Conservation (phyloP, 805 yeast genomes). For the Myxozyma neotropica region DNA sequence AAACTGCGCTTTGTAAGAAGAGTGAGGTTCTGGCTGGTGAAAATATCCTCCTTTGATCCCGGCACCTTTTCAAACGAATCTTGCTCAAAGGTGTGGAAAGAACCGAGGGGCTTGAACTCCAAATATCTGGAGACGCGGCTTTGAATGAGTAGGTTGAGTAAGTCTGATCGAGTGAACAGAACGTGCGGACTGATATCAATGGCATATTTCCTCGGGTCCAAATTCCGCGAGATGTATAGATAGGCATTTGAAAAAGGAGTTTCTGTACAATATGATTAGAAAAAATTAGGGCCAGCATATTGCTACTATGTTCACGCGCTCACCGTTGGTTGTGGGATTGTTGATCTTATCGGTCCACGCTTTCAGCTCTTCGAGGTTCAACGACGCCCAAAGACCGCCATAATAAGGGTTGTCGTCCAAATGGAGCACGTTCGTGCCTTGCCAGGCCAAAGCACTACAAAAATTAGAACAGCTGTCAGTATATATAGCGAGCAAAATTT, state of each 20-base stretch:
- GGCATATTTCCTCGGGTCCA: slow-evolving; percentile 74
- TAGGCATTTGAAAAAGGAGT: slow-evolving; percentile 64
- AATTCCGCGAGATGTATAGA: slow-evolving; percentile 72
- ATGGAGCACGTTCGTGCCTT: slow-evolving; percentile 92
- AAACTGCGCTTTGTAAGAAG: slow-evolving; percentile 75
- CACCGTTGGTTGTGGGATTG: slow-evolving; percentile 29
- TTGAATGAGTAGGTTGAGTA: slow-evolving; percentile 73
- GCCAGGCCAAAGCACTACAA: slow-evolving; percentile 85
- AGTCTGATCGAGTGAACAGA: slow-evolving; percentile 86
- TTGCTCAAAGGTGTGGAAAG: slow-evolving; percentile 91
- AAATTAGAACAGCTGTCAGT: not conserved
- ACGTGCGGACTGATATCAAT: slow-evolving; percentile 86
- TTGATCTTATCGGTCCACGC: slow-evolving; percentile 77
- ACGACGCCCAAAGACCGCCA: slow-evolving; percentile 85
- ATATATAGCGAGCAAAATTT: not conserved
- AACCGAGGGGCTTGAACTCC: slow-evolving; percentile 86
- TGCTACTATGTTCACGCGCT: slow-evolving; percentile 8
- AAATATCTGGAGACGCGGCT: slow-evolving; percentile 87
- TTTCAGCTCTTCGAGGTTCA: slow-evolving; percentile 82
- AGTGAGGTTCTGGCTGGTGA: slow-evolving; percentile 80
- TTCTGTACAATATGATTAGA: not conserved
- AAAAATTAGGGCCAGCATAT: not conserved
- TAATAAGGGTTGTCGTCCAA: slow-evolving; percentile 82
- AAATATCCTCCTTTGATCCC: slow-evolving; percentile 88
- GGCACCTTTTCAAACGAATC: slow-evolving; percentile 86